Percentiles rank a stretch among this genome's conserved stretches.
phyloP scores from a whole-genome alignment of 305 asterid genomes.

The Fraxinus ornus region DNA sequence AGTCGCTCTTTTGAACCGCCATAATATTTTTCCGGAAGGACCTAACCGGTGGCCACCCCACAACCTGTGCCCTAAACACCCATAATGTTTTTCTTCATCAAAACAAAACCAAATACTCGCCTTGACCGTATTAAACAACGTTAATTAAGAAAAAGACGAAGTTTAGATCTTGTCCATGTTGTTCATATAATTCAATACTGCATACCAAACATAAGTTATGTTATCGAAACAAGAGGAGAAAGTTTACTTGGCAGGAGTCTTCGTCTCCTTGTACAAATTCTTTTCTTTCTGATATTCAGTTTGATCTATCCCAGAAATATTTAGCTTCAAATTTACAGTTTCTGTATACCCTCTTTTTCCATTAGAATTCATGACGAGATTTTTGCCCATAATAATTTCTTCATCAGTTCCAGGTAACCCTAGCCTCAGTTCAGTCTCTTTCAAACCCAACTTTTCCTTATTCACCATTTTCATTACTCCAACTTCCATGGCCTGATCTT shows the following conservation, averaged over 20 bases:
- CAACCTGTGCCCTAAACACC: constrained; percentile 64
- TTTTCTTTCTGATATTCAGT: constrained; percentile 20
- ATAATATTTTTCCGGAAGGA: constrained; percentile 59
- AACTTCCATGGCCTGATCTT: not conserved
- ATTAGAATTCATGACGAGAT: constrained; percentile 15
- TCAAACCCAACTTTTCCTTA: constrained; percentile 28
- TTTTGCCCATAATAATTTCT: constrained; percentile 12
- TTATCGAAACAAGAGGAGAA: not conserved
- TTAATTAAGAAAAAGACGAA: not conserved
- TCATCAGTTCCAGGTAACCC: constrained; percentile 61
- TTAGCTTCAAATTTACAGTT: constrained; percentile 58
- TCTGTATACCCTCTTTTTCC: constrained; percentile 47
- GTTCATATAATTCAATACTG: not conserved
- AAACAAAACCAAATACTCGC: not conserved
- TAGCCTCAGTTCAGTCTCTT: constrained; percentile 70
- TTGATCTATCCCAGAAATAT: constrained; percentile 24
- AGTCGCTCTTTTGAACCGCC: constrained; percentile 43
- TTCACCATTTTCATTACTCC: constrained; percentile 32
- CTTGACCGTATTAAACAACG: not conserved
- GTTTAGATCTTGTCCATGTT: not conserved
- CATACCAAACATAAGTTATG: not conserved
- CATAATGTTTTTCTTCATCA: not conserved
- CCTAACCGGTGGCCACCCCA: constrained; percentile 96
- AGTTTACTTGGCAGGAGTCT: constrained; percentile 53
- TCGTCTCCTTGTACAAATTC: constrained; percentile 12